Evolutionary conservation across 176 grass and related monocot species (phyloP), one percentile per base, ranked within the genome.

Genomic region (Hsuehochloa calcarea): DNA sequence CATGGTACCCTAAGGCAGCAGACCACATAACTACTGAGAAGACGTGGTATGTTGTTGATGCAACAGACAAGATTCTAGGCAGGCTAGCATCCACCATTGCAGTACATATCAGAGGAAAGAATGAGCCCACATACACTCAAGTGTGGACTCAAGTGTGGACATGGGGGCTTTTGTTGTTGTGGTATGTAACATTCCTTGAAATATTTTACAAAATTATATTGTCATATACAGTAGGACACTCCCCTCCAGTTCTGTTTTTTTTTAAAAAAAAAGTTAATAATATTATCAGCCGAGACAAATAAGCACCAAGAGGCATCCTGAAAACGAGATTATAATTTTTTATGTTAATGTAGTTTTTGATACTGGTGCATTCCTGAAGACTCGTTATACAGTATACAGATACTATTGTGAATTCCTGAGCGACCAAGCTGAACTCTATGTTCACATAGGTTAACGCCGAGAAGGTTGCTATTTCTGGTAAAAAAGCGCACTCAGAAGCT

Each of bases 91-190:
- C 93, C 41, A 95, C 96, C 52, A 96, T 99, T 70, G 96, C 96
- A 46, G 94, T 96, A 81, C 91, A 99, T 54, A 99, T 99, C 49
- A 96, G 96, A 88, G 96, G 96, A 71, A 99, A 99, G 80, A 99
- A 96, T 88, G 90, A 91, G 75, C 88, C 91, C 65, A 99, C 96
- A 12, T 99, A 92, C 79, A 99, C 96, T 72, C 96, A n/a, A n/a
- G n/a, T n/a, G n/a, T n/a, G n/a, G n/a, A n/a, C n/a, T n/a, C 96
- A 71, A 96, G 93, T 84, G 91, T 99, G 76, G 96, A 99, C 81
- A 99, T 99, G 96, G 96, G 96, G 65, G 91, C 96, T 71, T 99
- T 94, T 84, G 96, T 99, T 74, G 81, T 99, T 88, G 96, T 99
- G 96, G 96, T 99, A 96, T 75, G 83, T 85, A 77, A 16, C n/a